Base-by-base conservation (phyloP, 306 rosid genomes). In the Glycine latifolia region DNA sequence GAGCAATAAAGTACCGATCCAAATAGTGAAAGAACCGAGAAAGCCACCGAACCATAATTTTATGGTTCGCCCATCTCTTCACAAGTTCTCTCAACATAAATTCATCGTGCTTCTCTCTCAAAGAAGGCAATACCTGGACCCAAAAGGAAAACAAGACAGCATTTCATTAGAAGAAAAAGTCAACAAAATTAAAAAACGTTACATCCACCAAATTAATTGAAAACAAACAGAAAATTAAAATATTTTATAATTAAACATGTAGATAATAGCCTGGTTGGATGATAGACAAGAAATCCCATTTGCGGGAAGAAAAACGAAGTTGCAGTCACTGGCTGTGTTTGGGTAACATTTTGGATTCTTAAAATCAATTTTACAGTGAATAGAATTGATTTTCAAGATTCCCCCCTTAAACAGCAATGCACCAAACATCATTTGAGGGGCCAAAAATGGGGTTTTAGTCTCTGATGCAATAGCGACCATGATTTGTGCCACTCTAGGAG, bases 31-130 rank as follows among this genome's bases (percentile, higher is more conserved):
- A 91, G 85, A 91, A 89, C 31, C 91, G 91, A 52, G 95, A 91
- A 65, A 88, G 85, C 95, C 97, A 90, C 79, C 97, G 86, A 52
- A 88, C 94, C 94, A 91, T 89, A 39, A 91, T 70, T 81, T 88
- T 91, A 82, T 91, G 92, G 84, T 89, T 92, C 26, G 87, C 81
- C 98, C 98, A 92, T 79, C 98, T 88, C 77, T 81, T 87, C 53
- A 91, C 94, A 67, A 94, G 92, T 78, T 94, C 98, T 75, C 89
- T 87, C 85, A 94, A 77, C 95, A 94, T 87, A 82, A 88, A 91
- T 41, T 92, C 97, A 75, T 89, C 94, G 26, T 89, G 98, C 82
- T 92, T 94, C 79, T 90, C 97, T 80, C 88, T 88, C 80, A 94
- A 67, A 72, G 98, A 88, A 10, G 98, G 98, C 63, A 94, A 67